Percentiles rank a stretch among this genome's conserved stretches.
phyloP scores from a whole-genome alignment of 768 basidiomycete genomes.

The Boletus reticuloceps region DNA sequence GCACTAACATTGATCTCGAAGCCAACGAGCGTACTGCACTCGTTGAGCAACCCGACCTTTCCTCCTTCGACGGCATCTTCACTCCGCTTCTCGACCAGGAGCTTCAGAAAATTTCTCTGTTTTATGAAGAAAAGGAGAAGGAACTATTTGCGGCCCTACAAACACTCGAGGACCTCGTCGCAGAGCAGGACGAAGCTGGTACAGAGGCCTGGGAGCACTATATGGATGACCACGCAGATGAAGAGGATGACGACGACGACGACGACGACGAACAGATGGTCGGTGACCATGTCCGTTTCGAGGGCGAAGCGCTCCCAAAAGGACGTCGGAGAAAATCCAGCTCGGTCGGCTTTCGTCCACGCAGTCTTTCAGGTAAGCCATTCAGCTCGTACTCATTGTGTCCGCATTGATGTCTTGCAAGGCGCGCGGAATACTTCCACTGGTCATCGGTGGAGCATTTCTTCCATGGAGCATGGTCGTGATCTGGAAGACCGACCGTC shows the following conservation, averaged over 20 bases:
- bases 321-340: slow-evolving; percentile 38
- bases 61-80: slow-evolving; percentile 59
- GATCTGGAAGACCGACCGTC: slow-evolving; percentile 30
- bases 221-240: slow-evolving; percentile 44
- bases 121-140: slow-evolving; percentile 76
- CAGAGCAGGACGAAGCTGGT: slow-evolving; percentile 59
- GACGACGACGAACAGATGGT: slow-evolving; percentile 37
- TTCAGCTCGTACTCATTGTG: not conserved
- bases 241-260: slow-evolving; percentile 49
- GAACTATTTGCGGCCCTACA: slow-evolving; percentile 63
- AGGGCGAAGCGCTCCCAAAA: slow-evolving; percentile 26
- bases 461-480: slow-evolving; percentile 43
- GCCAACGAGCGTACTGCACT: slow-evolving; percentile 60
- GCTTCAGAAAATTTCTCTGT: slow-evolving; percentile 71
- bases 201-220: slow-evolving; percentile 50
- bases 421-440: slow-evolving; percentile 10
- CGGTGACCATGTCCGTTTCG: slow-evolving; percentile 25
- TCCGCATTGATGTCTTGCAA: slow-evolving; percentile 1
- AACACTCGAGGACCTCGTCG: slow-evolving; percentile 55
- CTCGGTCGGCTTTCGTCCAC: slow-evolving; percentile 22
- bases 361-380: slow-evolving; percentile 21
- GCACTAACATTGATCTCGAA: slow-evolving; percentile 54
- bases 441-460: slow-evolving; percentile 39
- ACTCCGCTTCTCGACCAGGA: slow-evolving; percentile 77
- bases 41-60: slow-evolving; percentile 37